Percentiles rank a stretch among this genome's conserved stretches.
Evolutionary conservation across 1,284 basidiomycete species (phyloP).

Genomic region (Apiotrichum veenhuisii): DNA sequence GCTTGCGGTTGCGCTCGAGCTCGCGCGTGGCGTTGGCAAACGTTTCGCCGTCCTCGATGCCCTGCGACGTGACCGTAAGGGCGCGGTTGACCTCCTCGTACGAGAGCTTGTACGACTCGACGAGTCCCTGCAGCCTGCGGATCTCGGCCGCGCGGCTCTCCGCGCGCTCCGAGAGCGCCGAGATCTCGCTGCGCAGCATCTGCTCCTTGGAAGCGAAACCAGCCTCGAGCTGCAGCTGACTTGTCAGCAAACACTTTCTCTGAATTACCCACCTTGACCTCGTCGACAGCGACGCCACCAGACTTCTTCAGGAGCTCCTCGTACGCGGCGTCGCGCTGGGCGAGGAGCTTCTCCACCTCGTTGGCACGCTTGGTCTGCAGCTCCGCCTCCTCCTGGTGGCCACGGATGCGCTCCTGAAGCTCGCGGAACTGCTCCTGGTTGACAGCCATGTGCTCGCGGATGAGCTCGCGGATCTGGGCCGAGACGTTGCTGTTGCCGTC

Average conservation of each 20-base stretch:
- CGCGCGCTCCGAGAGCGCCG: conserved; percentile 86
- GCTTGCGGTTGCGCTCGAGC: conserved; percentile 92
- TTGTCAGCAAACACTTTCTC: conserved; percentile 11
- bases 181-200: conserved; percentile 76
- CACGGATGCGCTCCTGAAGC: conserved; percentile 80
- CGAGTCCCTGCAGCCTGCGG: conserved; percentile 73
- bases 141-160: conserved; percentile 84
- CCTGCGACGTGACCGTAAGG: conserved; percentile 92
- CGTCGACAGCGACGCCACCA: conserved; percentile 59
- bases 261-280: conserved; percentile 69
- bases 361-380: conserved; percentile 75
- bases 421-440: conserved; percentile 81
- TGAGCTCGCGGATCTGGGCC: conserved; percentile 56
- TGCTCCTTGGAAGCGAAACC: conserved; percentile 92
- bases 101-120: conserved; percentile 90
- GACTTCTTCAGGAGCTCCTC: conserved; percentile 76
- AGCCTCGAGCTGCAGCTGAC: conserved; percentile 82
- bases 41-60: conserved; percentile 93
- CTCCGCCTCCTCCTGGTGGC: conserved; percentile 89
- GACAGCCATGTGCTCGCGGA: conserved; percentile 84
- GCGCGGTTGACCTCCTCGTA: conserved; percentile 98
- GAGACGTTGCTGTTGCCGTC: conserved; percentile 13
- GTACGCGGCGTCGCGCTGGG: conserved; percentile 83
- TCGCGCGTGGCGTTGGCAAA: conserved; percentile 95
- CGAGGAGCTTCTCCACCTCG: conserved; percentile 80